Conservation (phyloP, 805 yeast genomes). For the Saturnispora quitensis region DNA sequence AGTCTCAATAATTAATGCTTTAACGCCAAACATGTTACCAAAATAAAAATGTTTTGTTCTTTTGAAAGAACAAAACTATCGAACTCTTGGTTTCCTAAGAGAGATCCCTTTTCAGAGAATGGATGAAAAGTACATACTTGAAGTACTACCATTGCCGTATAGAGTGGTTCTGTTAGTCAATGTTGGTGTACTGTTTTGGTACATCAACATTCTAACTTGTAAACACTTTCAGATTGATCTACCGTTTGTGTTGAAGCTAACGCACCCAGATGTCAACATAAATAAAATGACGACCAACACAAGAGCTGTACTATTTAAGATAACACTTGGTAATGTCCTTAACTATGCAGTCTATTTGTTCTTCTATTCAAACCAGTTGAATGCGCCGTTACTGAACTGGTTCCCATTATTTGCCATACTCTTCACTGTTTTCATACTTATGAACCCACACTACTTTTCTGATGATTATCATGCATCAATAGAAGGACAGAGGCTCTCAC, state of each 20-base stretch:
- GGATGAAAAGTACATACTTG: neutral
- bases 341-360: constrained; percentile 25
- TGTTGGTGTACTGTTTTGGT: constrained; percentile 48
- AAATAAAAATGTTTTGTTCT: neutral
- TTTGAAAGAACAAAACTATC: neutral
- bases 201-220: constrained; percentile 33
- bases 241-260: constrained; percentile 30
- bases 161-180: constrained; percentile 41
- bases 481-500: constrained; percentile 37
- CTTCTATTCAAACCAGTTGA: constrained; percentile 16
- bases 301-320: constrained; percentile 14
- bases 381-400: constrained; percentile 24
- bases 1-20: no score
- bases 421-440: constrained; percentile 27
- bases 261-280: constrained; percentile 17
- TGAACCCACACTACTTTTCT: constrained; percentile 25
- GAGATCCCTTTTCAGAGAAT: neutral
- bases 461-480: constrained; percentile 14
- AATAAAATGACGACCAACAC: constrained; percentile 13
- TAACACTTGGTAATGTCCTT: constrained; percentile 20
- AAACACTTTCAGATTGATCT: constrained; percentile 36
- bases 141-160: constrained; percentile 37
- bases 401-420: constrained; percentile 33
- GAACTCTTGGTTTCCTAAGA: neutral
- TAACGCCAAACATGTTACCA: no score